Conservation (phyloP, 345 rosid species). For the Crucihimalaya himalaica region DNA sequence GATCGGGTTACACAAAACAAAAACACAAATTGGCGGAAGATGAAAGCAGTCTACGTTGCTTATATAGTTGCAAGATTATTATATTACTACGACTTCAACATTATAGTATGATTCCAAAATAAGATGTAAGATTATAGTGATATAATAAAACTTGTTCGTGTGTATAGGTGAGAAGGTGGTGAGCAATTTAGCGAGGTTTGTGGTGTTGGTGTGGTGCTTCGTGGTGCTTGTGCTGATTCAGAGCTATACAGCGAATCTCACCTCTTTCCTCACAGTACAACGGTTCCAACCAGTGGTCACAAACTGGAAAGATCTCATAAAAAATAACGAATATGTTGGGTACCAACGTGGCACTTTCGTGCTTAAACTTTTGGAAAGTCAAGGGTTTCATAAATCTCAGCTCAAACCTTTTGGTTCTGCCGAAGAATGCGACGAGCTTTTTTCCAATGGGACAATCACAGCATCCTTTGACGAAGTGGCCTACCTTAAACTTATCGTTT, state of each 20-base stretch:
- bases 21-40: neutral
- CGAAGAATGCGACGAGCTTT: slow-evolving; percentile 25
- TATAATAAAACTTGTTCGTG: neutral
- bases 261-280: slow-evolving; percentile 43
- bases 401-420: slow-evolving; percentile 2
- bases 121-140: neutral
- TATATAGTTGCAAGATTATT: too few species aligned
- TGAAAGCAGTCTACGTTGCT: neutral
- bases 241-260: slow-evolving; percentile 48
- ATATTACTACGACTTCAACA: too few species aligned
- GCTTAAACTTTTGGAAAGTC: neutral
- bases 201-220: slow-evolving; percentile 41
- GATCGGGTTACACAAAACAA: neutral
- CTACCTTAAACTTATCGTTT: slow-evolving; percentile 33
- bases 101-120: neutral
- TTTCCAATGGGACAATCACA: slow-evolving; percentile 38
- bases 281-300: slow-evolving; percentile 17
- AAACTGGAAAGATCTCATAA: slow-evolving; percentile 19
- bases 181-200: slow-evolving; percentile 45
- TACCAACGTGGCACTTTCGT: neutral
- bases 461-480: slow-evolving; percentile 46
- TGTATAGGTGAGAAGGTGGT: slow-evolving; percentile 36
- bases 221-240: slow-evolving; percentile 45
- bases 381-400: neutral
- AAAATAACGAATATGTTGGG: slow-evolving; percentile 16